Conservation (phyloP, 2,329 filamentous ascomycete species). For the Penicillium hesseltinei region DNA sequence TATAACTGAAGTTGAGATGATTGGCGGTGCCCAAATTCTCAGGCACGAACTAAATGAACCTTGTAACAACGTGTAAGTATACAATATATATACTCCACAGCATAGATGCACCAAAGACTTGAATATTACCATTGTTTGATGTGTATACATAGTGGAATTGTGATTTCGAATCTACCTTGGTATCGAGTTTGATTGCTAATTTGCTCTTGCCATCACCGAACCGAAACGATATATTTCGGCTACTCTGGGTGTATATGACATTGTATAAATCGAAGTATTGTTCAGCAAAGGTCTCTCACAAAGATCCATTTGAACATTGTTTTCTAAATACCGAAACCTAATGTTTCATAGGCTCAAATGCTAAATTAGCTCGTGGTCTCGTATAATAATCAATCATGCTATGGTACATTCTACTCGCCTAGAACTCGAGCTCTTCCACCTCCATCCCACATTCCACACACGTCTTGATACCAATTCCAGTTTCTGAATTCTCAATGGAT, state of each 20-base stretch:
- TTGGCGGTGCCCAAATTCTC: background rate
- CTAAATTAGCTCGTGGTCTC: background rate
- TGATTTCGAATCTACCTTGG: background rate
- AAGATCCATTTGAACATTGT: background rate
- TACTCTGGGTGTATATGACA: background rate
- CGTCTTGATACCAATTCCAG: slow-evolving; percentile 65
- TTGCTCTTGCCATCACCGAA: background rate
- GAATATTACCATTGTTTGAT: background rate
- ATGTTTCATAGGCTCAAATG: background rate
- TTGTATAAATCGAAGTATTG: background rate
- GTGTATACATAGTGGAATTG: too few species aligned
- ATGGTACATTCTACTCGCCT: slow-evolving; percentile 2
- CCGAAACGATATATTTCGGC: background rate
- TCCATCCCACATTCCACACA: slow-evolving; percentile 67
- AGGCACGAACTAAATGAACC: background rate
- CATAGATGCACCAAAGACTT: background rate
- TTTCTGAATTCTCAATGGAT: slow-evolving; percentile 57
- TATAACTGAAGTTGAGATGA: background rate
- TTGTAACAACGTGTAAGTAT: background rate
- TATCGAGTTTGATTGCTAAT: background rate
- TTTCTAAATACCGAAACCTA: background rate
- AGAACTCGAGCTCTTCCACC: slow-evolving; percentile 65
- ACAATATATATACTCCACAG: background rate
- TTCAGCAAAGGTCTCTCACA: background rate
- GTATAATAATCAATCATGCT: background rate